A percentile compares a stretch with the other conserved stretches of the same genome.
Evolutionary conservation across 495 filamentous ascomycete species (phyloP).

Genomic region (Aspergillus ellipticus): DNA sequence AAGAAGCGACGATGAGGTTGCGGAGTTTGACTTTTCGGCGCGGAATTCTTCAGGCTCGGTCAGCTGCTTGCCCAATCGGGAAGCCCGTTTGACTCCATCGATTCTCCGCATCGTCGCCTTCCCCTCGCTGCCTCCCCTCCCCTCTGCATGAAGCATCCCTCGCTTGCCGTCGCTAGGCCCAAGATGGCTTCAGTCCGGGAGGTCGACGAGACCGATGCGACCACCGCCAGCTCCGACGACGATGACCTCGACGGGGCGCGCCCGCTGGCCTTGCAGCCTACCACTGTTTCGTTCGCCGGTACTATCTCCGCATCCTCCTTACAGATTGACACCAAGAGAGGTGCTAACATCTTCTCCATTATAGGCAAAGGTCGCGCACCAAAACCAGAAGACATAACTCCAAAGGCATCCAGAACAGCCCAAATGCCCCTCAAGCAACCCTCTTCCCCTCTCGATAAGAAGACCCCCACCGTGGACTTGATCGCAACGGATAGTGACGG

Average conservation of each 20-base stretch:
- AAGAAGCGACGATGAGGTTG: slow-evolving; percentile 1
- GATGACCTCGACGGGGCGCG: slow-evolving; percentile 38
- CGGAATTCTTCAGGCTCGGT: slow-evolving; percentile 14
- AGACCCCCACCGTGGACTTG: slow-evolving; percentile 16
- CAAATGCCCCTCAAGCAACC: slow-evolving; percentile 1
- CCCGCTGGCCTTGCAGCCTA: slow-evolving; percentile 12
- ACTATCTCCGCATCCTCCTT: background rate
- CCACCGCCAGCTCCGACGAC: slow-evolving; percentile 34
- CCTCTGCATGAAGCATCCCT: background rate
- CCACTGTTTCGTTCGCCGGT: slow-evolving; percentile 13
- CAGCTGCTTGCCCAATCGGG: slow-evolving; percentile 21
- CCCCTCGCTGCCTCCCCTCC: background rate
- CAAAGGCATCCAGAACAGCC: background rate
- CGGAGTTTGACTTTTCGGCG: slow-evolving; percentile 11
- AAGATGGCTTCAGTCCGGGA: slow-evolving; percentile 21
- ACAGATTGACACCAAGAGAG: background rate
- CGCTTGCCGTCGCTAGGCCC: background rate
- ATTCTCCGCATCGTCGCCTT: slow-evolving; percentile 9
- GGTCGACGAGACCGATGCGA: slow-evolving; percentile 21
- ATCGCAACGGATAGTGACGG: slow-evolving; percentile 31
- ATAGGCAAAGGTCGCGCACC: background rate
- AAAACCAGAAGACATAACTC: background rate
- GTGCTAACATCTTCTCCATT: background rate
- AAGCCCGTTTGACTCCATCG: slow-evolving; percentile 9
- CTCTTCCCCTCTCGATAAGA: slow-evolving; percentile 15